Base-by-base conservation (phyloP, 495 filamentous ascomycete species). In the Neurospora africana region DNA sequence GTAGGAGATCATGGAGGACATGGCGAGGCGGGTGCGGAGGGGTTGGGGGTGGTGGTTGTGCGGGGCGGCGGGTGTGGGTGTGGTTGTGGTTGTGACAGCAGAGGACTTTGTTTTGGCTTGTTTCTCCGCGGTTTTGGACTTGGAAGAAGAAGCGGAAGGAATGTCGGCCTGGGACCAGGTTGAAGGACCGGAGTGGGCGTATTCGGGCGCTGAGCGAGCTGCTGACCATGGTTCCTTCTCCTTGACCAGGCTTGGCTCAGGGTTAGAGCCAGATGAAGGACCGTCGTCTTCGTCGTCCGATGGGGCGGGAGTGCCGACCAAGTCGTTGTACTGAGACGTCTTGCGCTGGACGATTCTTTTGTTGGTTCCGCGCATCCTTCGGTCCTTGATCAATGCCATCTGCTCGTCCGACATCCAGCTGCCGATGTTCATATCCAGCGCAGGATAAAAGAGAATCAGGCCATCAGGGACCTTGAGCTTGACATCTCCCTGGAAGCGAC, bases 331-430 rank as follows among this genome's bases (percentile, higher is more conserved):
- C 76, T 87, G 85, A 79, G 83, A 90, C 65, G 88, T 92, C 81
- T 98, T 98, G 70, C 91, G 86, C 23, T 87, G 86, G 6, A 98
- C 78, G 69, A 98, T 88, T 61, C 87, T 85, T 71, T 86, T 86
- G 77, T 98, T 97, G 2, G 89, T 92, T 72, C 89, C 89, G 3
- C 94, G 88, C 71, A 87, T 89, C 70, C 88, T 86, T 47, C 92
- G 90, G 72, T 97, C 93, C 74, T 94, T 91, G 70, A 99, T 97
- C 44, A 98, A 82, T 0, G 92, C 86, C 93, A 98, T 95, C 78
- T 98, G 94, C 79, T 98, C 95, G 75, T 99, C 96, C 0, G 91
- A 93, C 94, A 99, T 98, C 95, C 95, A 99, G 76, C 93, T 98
- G n/a, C 92, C 91, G 69, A 98, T 97, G 78, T 93, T 97, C 89